Percentiles rank a stretch among this genome's conserved stretches.
Conservation (phyloP, 164 flowering plant genomes). For the Vitis riparia region DNA sequence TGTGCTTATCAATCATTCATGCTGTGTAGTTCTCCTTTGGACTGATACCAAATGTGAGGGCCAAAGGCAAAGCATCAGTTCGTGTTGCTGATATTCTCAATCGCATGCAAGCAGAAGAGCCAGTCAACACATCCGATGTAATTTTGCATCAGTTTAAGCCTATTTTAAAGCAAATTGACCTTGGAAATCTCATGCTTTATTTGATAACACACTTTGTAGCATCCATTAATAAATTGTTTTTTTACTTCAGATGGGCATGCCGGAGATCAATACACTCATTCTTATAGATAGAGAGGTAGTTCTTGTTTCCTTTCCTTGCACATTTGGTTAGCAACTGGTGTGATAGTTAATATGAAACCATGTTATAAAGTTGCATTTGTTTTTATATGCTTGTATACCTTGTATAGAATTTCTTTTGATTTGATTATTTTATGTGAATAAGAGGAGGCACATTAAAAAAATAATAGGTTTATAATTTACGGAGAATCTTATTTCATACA, state of each 20-base stretch:
- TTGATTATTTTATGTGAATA: no score
- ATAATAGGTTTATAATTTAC: no score
- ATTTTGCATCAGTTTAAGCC: conserved; percentile 3
- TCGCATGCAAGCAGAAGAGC: conserved; percentile 88
- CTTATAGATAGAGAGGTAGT: conserved; percentile 91
- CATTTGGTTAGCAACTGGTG: not conserved
- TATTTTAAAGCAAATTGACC: not conserved
- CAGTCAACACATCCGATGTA: conserved; percentile 78
- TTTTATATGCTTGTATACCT: no score
- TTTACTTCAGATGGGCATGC: conserved; percentile 54
- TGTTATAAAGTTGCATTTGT: no score
- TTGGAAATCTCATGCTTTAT: not conserved
- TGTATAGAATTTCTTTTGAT: no score
- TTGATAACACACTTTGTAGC: not conserved
- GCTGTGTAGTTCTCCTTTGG: conserved; percentile 71
- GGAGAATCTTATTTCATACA: no score
- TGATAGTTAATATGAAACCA: no score
- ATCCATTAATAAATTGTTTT: conserved; percentile 5
- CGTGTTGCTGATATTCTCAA: conserved; percentile 82
- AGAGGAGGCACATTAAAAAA: no score
- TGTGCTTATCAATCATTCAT: conserved; percentile 4
- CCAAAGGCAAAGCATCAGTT: conserved; percentile 91
- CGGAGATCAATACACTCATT: conserved; percentile 87
- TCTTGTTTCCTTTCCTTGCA: conserved; percentile 8
- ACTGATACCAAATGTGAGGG: conserved; percentile 86